A percentile compares a stretch with the other conserved stretches of the same genome.
Evolutionary conservation across 257 asterid species (phyloP).

Genomic region (Solanum chaucha): DNA sequence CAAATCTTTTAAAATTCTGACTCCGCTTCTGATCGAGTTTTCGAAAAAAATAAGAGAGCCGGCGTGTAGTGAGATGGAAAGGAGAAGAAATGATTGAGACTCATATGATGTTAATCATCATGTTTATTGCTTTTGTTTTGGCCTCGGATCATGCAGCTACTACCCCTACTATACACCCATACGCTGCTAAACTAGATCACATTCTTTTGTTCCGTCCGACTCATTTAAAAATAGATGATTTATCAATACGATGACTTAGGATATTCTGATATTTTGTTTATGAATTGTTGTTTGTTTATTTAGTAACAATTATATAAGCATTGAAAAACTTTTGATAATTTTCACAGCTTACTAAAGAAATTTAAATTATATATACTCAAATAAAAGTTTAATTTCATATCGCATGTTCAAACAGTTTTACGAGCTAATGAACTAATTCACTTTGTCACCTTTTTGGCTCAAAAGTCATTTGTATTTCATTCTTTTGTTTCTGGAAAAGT

Average conservation of each 20-base stretch:
- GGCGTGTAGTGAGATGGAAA: background rate
- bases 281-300: fast-evolving
- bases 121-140: background rate
- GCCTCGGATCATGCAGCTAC: background rate
- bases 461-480: background rate
- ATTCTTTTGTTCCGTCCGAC: background rate
- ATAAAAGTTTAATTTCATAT: no score
- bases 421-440: background rate
- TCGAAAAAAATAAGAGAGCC: background rate
- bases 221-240: no score
- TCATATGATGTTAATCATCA: background rate
- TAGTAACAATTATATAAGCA: no score
- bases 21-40: background rate
- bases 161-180: background rate
- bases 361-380: no score
- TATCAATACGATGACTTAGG: no score
- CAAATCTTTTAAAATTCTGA: no score
- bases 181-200: background rate
- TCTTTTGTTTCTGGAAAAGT: background rate
- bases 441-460: background rate
- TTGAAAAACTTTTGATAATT: no score
- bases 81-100: background rate
- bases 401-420: no score
- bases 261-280: fast-evolving
- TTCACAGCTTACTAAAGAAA: no score